Conservation (phyloP, 768 basidiomycete species). For the Kwoniella sp. region DNA sequence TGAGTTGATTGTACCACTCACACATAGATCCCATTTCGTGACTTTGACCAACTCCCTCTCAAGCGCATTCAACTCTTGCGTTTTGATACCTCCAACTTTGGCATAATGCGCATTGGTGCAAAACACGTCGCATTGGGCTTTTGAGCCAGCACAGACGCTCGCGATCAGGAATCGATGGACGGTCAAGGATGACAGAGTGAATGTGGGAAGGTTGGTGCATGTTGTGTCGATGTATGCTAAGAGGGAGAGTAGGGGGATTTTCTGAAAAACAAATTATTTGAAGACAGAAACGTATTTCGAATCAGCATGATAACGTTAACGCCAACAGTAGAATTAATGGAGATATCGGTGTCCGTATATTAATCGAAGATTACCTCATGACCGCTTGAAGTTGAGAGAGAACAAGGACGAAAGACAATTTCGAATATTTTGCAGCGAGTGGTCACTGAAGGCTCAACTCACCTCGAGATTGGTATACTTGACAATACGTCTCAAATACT, state of each 20-base stretch:
- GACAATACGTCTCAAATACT: constrained; percentile 92
- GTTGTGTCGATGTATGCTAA: constrained; percentile 61
- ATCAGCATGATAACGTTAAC: no score
- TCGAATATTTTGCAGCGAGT: no score
- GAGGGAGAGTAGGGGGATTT: constrained; percentile 55
- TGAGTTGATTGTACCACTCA: constrained; percentile 60
- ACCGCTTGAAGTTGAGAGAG: no score
- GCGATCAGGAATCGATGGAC: constrained; percentile 98
- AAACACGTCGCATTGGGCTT: constrained; percentile 93
- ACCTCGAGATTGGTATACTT: constrained; percentile 96
- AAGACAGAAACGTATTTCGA: no score
- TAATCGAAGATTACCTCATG: no score
- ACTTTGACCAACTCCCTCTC: constrained; percentile 89
- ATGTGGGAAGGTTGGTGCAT: constrained; percentile 78
- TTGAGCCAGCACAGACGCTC: constrained; percentile 85
- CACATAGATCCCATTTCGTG: constrained; percentile 93
- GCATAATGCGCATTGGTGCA: constrained; percentile 94
- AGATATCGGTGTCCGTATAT: no score
- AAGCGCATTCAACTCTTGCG: constrained; percentile 86
- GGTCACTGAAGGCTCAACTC: constrained; percentile 46
- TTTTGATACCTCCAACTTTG: constrained; percentile 90
- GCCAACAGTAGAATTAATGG: no score
- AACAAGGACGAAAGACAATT: no score
- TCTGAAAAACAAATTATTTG: constrained; percentile 29
- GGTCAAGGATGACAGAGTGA: constrained; percentile 92